Base-by-base conservation (phyloP, 495 filamentous ascomycete species). In the Clavariopsis aquatica region DNA sequence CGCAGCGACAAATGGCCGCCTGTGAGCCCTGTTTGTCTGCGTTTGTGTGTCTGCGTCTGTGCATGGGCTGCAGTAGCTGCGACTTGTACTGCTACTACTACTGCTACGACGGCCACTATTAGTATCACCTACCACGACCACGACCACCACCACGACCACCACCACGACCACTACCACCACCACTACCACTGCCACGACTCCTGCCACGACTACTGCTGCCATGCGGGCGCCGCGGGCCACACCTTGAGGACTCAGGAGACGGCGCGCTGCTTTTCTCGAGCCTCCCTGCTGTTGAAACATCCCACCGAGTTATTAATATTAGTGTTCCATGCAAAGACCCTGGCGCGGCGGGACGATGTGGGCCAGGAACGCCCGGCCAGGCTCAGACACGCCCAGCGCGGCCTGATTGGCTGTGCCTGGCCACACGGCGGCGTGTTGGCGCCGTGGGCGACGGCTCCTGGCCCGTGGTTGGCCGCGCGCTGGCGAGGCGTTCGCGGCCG, bases 191-290 rank as follows among this genome's bases (percentile, higher is more conserved):
- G n/a, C n/a, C n/a, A n/a, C n/a, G n/a, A n/a, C n/a, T n/a, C n/a
- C n/a, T n/a, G n/a, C n/a, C n/a, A n/a, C 12, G 26, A 20, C 20
- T 5, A 23, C 19, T 23, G 27, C n/a, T 19, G 12, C 31, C 41
- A 56, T 34, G 29, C 38, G 2, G 49, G 41, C 17, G n/a, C 27
- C 29, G n/a, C n/a, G n/a, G n/a, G 28, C 26, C 49, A 24, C 60
- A 26, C 49, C 63, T 36, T 66, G 56, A 66, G n/a, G 34, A 46
- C n/a, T 66, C 56, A 60, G 28, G 56, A 49, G 63, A n/a, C 52
- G 56, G 56, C 26, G 45, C 55, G 17, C 20, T 53, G 19, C 24
- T 45, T 45, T 52, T 22, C 62, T 12, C 53, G 17, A 49, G 8
- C n/a, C 2, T 43, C 38, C 8, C 47, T 7, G 19, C 2, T 10